Base-by-base conservation (phyloP, 1,284 basidiomycete species). In the Malassezia furfur region DNA sequence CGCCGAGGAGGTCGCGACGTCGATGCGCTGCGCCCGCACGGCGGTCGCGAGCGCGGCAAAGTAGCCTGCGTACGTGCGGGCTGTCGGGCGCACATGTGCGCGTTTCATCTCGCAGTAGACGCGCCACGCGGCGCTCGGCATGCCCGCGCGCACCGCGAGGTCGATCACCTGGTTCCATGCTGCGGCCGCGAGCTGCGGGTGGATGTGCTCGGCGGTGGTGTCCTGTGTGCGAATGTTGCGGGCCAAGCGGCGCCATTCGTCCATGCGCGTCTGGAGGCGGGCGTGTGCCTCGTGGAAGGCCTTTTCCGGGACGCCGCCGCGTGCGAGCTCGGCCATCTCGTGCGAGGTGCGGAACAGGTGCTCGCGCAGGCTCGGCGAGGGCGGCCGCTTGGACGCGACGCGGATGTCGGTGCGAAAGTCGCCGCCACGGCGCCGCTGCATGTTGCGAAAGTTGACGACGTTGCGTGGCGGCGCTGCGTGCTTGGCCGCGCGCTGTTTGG, bases 161-260 rank as follows among this genome's bases (percentile, higher is more conserved):
- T n/a, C 11, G 15, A 57, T 57, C 8, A 52, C 55, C n/a, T 57
- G 55, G 32, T 57, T 57, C 55, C 55, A 57, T 9, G 55, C 50
- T 5, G 55, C 35, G 5, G 43, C 55, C 14, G 50, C 50, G 30
- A 31, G 38, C 40, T 52, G 50, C 10, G 55, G 55, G 15, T 34
- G 38, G n/a, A 41, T 22, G 25, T 40, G 45, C 30, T 14, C 25
- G 22, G 38, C 34, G 17, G 37, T 19, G 14, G 5, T 31, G 32
- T 25, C 32, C 22, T 47, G 25, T 2, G 38, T 17, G 39, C 51
- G 50, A 5, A 50, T 44, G 2, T 28, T 31, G 12, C 50, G 55
- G 4, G 41, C 36, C n/a, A 52, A 35, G 3, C 21, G 17, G 35
- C 32, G 45, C 55, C 55, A 57, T n/a, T 48, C 50, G 5, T 34